Base-by-base conservation (phyloP, 129 eudicot species). In the Gnaphalium uliginosum region DNA sequence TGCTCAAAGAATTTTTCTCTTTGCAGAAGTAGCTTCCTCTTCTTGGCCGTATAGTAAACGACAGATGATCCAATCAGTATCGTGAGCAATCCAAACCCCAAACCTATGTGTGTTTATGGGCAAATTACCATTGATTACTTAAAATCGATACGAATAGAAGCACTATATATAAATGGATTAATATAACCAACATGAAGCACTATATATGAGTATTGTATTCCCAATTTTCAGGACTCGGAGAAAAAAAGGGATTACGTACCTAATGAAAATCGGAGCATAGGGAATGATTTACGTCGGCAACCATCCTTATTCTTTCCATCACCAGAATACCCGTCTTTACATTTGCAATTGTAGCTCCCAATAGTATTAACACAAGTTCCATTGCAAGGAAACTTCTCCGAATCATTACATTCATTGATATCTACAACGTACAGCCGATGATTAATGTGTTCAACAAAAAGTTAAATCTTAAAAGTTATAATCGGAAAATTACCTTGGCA, bases 311-410 rank as follows among this genome's bases (percentile, higher is more conserved):
- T 9, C 56, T 22, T 59, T 15, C 9, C 84, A 64, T 83, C 78
- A 3, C 87, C 84, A 11, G 8, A 2, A 57, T 70, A 67, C 17
- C 84, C 89, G 0, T 37, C 1, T 41, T 41, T 59, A 57, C 88
- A 87, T 67, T 76, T 50, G 72, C 91, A 87, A 1, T 33, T 67
- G 48, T 66, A 87, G 37, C 41, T 72, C 2, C 88, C 91, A 1
- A n/a, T 26, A 23, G 68, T 62, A 68, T 88, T 85, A 1, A 2
- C 32, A 57, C 93, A 88, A 0, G n/a, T 32, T 14, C 56, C 68
- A 1, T 53, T n/a, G 37, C 89, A 84, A 4, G 76, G 77, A 67
- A 22, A 80, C 11, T 25, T 46, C 1, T 29, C 8, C n/a, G 10
- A 9, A 23, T 19, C 68, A 10, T 2, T 63, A 39, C 90, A 86